phyloP scores from a whole-genome alignment of 345 rosid species.

The Trapa incisa region DNA sequence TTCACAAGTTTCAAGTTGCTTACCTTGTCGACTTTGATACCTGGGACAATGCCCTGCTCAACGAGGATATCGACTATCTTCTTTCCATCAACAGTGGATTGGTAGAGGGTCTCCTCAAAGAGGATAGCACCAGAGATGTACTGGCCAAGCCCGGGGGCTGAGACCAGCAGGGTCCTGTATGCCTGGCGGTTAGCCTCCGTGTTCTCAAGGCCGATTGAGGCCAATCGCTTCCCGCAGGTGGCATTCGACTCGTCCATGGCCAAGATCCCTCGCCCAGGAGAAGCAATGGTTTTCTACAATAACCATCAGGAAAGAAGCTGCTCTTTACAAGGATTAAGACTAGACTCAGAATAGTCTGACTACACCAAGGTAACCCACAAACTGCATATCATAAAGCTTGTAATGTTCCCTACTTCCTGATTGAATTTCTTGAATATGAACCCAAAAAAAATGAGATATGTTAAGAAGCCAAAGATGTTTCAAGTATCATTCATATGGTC shows the following conservation, averaged over 20 bases:
- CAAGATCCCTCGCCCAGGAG: slow-evolving; percentile 95
- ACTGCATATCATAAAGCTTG: neutral
- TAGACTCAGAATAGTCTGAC: neutral
- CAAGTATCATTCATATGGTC: no score
- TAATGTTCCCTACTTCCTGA: neutral
- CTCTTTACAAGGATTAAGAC: neutral
- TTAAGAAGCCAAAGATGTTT: no score
- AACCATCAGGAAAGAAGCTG: neutral
- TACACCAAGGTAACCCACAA: neutral
- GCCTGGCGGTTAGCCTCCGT: slow-evolving; percentile 97
- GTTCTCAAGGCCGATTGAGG: slow-evolving; percentile 91
- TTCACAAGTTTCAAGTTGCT: neutral
- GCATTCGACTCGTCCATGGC: slow-evolving; percentile 99
- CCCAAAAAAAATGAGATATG: neutral
- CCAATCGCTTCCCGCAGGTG: slow-evolving; percentile 92
- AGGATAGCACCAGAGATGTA: slow-evolving; percentile 88
- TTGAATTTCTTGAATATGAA: no score
- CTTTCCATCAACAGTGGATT: slow-evolving; percentile 72
- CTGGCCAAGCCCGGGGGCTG: slow-evolving; percentile 74
- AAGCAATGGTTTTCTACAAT: slow-evolving; percentile 71
- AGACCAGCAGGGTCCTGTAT: slow-evolving; percentile 70
- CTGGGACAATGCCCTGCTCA: slow-evolving; percentile 87
- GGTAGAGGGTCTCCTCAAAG: slow-evolving; percentile 96
- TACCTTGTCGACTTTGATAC: slow-evolving; percentile 98
- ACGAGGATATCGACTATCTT: slow-evolving; percentile 89